Evolutionary conservation across 257 asterid species (phyloP), one percentile per base, ranked within the genome.

Genomic region (Fraxinus excelsior): DNA sequence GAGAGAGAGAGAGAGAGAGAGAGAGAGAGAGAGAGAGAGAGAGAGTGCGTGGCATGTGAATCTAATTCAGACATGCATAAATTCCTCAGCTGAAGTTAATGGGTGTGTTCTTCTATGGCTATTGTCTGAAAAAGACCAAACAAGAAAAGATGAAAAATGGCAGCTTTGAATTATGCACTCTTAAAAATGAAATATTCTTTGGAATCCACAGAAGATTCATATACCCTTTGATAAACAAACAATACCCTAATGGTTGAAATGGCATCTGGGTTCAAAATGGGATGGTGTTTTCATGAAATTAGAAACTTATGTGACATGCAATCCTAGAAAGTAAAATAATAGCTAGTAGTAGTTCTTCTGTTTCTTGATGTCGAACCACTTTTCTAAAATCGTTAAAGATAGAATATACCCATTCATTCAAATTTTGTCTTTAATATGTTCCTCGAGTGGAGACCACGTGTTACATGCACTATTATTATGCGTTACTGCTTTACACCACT

Each of bases 41-140:
- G 11, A 9, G 44, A 74, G 74, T 70, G 80, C 68, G 35, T 29
- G 62, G 21, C 72, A 79, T 46, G 70, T 65, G 29, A 42, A 21
- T 72, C 28, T 53, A 40, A 68, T 74, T 69, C 35, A 38, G 65
- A 56, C 64, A 73, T 21, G 78, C 51, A 62, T 31, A 72, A 13
- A 21, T 12, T 56, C 29, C 29, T 9, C 23, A 21, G 67, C 67
- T 7, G 32, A 21, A 60, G 32, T 60, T 7, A 56, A 2, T 23
- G 67, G 26, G 12, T 42, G 64, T 35, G 9, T n/a, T 44, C 60
- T 21, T 42, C 35, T 74, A 74, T 60, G 25, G 32, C 79, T 37
- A 74, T 49, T 79, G 65, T 74, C 38, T 74, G 74, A 46, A 78
- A 73, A 42, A 70, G 40, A 37, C 66, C 78, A 76, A 76, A 34